These are phyloP conservation scores for Lactarius hatsudake DNA, from an alignment of 768 basidiomycete species.

Conservation along the genomic window DNA sequence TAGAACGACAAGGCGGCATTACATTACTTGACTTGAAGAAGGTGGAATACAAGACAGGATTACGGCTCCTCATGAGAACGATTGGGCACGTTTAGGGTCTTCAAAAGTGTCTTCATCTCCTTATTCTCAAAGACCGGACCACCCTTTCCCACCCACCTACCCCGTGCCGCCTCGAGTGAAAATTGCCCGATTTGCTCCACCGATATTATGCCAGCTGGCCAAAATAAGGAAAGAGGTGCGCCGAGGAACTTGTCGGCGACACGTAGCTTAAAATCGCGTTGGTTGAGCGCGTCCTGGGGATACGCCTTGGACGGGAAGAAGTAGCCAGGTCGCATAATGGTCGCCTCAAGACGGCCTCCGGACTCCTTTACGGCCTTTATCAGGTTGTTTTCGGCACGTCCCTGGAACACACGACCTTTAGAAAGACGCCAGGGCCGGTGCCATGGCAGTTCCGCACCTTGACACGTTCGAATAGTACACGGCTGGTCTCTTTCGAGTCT, in stretches of 20 bases:
- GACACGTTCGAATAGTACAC: conserved; percentile 29
- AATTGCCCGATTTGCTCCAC: conserved; percentile 19
- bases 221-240: conserved; percentile 11
- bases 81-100: not conserved
- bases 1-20: too few relatives aligned
- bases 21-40: not conserved
- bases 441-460: conserved; percentile 27
- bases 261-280: conserved; percentile 14
- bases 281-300: conserved; percentile 21
- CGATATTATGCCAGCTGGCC: conserved; percentile 8
- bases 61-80: not conserved
- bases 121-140: conserved; percentile 19
- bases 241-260: conserved; percentile 14
- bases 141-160: conserved; percentile 18
- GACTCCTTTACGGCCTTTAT: conserved; percentile 11
- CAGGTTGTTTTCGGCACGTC: conserved; percentile 26
- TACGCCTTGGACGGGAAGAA: conserved; percentile 25
- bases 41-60: not conserved
- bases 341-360: conserved; percentile 13
- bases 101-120: conserved; percentile 22
- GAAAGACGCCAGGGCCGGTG: not conserved
- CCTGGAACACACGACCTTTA: conserved; percentile 2
- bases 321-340: conserved; percentile 25
- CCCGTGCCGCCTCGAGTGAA: conserved; percentile 21
- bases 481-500: conserved; percentile 30